phyloP scores from a whole-genome alignment of 495 filamentous ascomycete genomes.

The Chlorociboria aeruginascens region DNA sequence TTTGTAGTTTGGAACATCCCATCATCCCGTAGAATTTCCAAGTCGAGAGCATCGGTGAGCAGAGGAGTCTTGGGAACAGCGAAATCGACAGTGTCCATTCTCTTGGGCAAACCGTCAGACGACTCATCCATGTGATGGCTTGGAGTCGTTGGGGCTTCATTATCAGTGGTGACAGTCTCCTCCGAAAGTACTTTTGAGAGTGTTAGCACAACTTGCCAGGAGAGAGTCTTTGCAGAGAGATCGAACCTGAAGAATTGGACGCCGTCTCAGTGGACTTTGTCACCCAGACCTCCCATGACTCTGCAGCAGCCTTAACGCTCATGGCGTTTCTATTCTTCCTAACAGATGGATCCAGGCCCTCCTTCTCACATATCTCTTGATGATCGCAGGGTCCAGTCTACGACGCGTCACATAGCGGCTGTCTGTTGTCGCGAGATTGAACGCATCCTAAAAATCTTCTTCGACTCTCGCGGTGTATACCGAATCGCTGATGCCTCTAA shows the following conservation, averaged over 20 bases:
- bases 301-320: too few relatives aligned
- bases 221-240: neutral
- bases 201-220: neutral
- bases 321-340: too few relatives aligned
- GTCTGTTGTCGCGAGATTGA: neutral
- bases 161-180: neutral
- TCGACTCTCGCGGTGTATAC: neutral
- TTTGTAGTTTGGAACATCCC: neutral
- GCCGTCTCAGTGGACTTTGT: too few relatives aligned
- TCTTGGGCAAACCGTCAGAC: neutral
- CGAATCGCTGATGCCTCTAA: neutral
- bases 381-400: too few relatives aligned
- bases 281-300: too few relatives aligned
- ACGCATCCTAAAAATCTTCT: neutral
- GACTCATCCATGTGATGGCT: neutral
- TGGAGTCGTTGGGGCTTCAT: neutral
- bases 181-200: conserved; percentile 1
- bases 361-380: too few relatives aligned
- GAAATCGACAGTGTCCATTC: neutral
- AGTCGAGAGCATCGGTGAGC: neutral
- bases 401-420: too few relatives aligned
- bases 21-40: neutral
- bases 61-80: neutral
- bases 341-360: too few relatives aligned
- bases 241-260: too few relatives aligned